Conservation (phyloP, 129 eudicot species). For the Saposhnikovia divaricata region DNA sequence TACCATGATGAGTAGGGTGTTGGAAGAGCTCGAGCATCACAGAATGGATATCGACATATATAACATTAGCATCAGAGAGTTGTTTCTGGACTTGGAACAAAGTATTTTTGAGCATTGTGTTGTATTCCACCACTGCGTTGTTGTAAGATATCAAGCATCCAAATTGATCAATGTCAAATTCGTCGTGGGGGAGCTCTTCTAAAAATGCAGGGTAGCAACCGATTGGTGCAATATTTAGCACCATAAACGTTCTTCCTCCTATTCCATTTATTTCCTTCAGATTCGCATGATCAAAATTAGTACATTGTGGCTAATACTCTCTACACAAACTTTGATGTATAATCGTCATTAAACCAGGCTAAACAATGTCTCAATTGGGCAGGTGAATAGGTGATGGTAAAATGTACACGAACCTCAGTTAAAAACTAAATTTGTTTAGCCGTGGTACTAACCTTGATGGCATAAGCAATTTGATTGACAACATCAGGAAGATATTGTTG, state of each 20-base stretch:
- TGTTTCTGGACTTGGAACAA: slow-evolving; percentile 36
- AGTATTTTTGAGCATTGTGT: slow-evolving; percentile 59
- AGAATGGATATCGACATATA: slow-evolving; percentile 60
- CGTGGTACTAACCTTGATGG: slow-evolving; percentile 50
- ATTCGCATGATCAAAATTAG: not conserved
- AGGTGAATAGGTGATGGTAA: not conserved
- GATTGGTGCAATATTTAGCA: slow-evolving; percentile 81
- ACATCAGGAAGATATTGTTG: slow-evolving; percentile 54
- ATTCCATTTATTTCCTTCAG: slow-evolving; percentile 53
- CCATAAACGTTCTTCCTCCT: slow-evolving; percentile 77
- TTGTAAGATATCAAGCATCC: slow-evolving; percentile 83
- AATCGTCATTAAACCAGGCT: not conserved
- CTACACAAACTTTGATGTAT: not conserved
- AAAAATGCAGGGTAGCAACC: slow-evolving; percentile 89
- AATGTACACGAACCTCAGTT: not conserved
- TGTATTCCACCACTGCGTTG: slow-evolving; percentile 62
- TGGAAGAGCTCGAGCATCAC: slow-evolving; percentile 71
- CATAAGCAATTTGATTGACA: slow-evolving; percentile 46
- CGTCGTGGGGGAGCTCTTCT: slow-evolving; percentile 64
- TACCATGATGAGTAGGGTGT: slow-evolving; percentile 84
- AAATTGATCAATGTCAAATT: slow-evolving; percentile 52
- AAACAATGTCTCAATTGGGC: not conserved
- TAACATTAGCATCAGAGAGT: slow-evolving; percentile 43
- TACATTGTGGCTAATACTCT: not conserved
- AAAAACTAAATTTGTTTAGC: not conserved